Evolutionary conservation across 2,329 filamentous ascomycete genomes (phyloP), one percentile per base, ranked within the genome.

Genomic region (Dryadomyces sulphureus): DNA sequence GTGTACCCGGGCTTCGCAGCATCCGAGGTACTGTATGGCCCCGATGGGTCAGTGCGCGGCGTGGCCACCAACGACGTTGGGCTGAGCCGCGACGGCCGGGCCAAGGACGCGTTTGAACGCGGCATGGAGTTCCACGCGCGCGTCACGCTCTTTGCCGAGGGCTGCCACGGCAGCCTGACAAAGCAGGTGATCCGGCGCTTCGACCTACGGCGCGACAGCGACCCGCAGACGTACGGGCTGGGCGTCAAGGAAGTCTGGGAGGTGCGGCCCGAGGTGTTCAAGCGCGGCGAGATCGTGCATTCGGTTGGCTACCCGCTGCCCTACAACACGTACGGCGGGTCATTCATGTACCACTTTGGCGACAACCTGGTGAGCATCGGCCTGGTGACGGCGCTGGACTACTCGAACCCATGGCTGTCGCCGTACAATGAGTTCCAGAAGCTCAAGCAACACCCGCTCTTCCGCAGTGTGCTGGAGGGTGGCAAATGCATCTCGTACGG

Each of bases 331-430:
- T 98, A 98, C 60, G 92, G 92, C 54, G 92, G 92, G 53, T 88
- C 85, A n/a, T 98, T 88, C 81, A 89, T 98, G 85, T 98, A 98
- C 60, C 92, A 98, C 64, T 98, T 96, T 63, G 92, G 89, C 34
- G 90, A 98, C 56, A 98, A 96, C 64, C 75, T 96, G 56, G 90
- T 98, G 49, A 88, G 81, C 54, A 72, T 98, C 47, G 92, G 92
- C 21, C 71, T 96, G 17, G 92, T 98, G 11, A 84, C 93, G 34
- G 89, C 89, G 21, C 73, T 98, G 45, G 92, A 98, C 68, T 98
- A 98, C 62, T 73, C 85, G 38, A 98, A 98, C 64, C 92, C 92
- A 0, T 98, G 90, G 87, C 66, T 96, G 46, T 92, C 89, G 4
- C 92, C 92, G 0, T 98, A 96, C 60, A 77, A 80, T 48, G 92